Conservation (phyloP, 2,329 filamentous ascomycete species). For the Penicillium sp. region DNA sequence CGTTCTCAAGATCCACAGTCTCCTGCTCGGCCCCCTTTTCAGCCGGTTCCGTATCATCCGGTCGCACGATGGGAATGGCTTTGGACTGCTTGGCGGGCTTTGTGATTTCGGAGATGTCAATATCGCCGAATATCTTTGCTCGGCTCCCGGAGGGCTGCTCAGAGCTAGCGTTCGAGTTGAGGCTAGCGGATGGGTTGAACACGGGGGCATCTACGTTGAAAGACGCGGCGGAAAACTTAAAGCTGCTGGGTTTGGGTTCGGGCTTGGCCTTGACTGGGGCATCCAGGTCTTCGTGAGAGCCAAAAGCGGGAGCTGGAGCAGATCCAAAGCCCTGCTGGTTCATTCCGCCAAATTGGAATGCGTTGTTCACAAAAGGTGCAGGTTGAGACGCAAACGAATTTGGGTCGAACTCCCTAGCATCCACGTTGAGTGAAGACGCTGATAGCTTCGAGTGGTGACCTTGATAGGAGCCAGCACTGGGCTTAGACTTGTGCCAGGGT, state of each 20-base stretch:
- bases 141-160: constrained; percentile 20
- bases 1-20: constrained; percentile 55
- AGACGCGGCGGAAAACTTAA: constrained; percentile 66
- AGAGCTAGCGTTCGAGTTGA: constrained; percentile 26
- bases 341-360: constrained; percentile 43
- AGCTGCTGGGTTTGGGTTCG: constrained; percentile 35
- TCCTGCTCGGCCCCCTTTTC: constrained; percentile 38
- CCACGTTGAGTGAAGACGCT: constrained; percentile 78
- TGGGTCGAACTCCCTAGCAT: constrained; percentile 80
- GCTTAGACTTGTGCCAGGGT: constrained; percentile 36
- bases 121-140: constrained; percentile 64
- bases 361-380: constrained; percentile 43
- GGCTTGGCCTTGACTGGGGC: constrained; percentile 15
- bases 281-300: constrained; percentile 46
- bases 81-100: constrained; percentile 72
- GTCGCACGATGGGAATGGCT: constrained; percentile 75
- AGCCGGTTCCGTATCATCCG: constrained; percentile 53
- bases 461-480: constrained; percentile 33
- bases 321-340: constrained; percentile 30
- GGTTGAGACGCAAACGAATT: constrained; percentile 49
- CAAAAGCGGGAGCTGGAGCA: constrained; percentile 67
- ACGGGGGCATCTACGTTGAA: constrained; percentile 74
- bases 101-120: constrained; percentile 60
- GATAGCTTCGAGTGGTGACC: constrained; percentile 67
- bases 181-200: constrained; percentile 61